phyloP scores from a whole-genome alignment of 2,329 filamentous ascomycete genomes.

The Fusarium xyrophilum region DNA sequence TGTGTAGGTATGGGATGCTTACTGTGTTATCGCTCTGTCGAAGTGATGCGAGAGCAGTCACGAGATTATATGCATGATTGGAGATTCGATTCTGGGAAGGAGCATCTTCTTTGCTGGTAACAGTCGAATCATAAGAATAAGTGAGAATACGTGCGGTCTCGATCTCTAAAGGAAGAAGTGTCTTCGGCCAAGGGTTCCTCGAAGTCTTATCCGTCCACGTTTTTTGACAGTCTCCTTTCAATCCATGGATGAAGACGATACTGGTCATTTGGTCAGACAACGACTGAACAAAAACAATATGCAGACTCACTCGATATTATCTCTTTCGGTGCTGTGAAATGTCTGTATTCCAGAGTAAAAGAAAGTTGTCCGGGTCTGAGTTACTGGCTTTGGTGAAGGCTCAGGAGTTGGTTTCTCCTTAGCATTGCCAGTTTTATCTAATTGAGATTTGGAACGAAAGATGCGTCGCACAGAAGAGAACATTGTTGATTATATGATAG shows the following conservation, averaged over 20 bases:
- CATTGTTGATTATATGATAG: not conserved
- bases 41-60: slow-evolving; percentile 17
- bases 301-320: slow-evolving; percentile 1
- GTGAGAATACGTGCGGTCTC: slow-evolving; percentile 22
- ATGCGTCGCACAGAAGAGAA: not conserved
- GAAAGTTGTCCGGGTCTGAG: not conserved
- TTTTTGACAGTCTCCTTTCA: slow-evolving; percentile 20
- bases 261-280: no score
- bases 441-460: slow-evolving; percentile 2
- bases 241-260: slow-evolving; percentile 29
- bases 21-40: slow-evolving; percentile 19
- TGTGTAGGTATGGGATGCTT: fast-evolving
- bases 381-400: fast-evolving
- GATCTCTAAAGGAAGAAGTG: slow-evolving; percentile 2
- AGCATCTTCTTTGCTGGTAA: not conserved
- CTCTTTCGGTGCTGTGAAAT: not conserved
- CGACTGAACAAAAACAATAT: no score
- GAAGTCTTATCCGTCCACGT: slow-evolving; percentile 13
- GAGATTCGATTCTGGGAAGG: slow-evolving; percentile 18
- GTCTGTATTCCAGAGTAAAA: slow-evolving; percentile 9
- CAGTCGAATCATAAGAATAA: slow-evolving; percentile 26
- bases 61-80: slow-evolving; percentile 22
- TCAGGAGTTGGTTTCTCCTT: not conserved
- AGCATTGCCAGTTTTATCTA: not conserved
- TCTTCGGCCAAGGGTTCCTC: slow-evolving; percentile 8